Percentiles rank a stretch among this genome's conserved stretches.
phyloP scores from a whole-genome alignment of 148 eudicot species.

The Beta vulgaris region DNA sequence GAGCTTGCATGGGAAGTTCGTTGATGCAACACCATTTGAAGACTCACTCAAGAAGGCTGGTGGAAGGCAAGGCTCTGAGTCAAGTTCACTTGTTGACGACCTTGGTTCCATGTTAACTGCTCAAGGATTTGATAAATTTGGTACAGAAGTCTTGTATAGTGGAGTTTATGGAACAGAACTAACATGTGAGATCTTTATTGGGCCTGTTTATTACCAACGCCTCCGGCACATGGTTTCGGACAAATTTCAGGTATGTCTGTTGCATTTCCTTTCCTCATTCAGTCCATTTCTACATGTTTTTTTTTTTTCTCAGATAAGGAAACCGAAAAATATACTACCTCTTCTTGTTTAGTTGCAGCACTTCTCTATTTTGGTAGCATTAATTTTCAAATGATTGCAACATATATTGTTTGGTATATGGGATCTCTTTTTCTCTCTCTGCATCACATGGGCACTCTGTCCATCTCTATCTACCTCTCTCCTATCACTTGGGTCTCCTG shows the following conservation, averaged over 20 bases:
- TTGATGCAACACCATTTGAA: constrained; percentile 80
- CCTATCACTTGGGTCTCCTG: background rate
- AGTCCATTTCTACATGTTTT: background rate
- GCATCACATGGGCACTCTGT: too few species aligned
- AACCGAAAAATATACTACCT: background rate
- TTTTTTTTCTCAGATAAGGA: background rate
- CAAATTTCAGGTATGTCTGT: constrained; percentile 71
- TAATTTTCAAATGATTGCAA: too few species aligned
- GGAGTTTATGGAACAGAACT: constrained; percentile 87
- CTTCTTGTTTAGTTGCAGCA: too few species aligned
- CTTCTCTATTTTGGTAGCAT: too few species aligned
- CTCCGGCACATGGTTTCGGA: constrained; percentile 97
- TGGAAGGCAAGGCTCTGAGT: constrained; percentile 37
- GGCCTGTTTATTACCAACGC: constrained; percentile 95
- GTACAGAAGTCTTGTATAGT: constrained; percentile 77
- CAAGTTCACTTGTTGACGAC: constrained; percentile 63
- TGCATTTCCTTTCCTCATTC: background rate
- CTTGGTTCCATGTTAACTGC: constrained; percentile 65
- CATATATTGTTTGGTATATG: too few species aligned
- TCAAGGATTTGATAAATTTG: constrained; percentile 71
- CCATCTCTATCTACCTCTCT: too few species aligned
- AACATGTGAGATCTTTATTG: constrained; percentile 85
- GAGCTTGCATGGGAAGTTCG: constrained; percentile 64
- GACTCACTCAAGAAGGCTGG: constrained; percentile 39
- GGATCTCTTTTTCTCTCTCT: too few species aligned